These are phyloP conservation scores for Dactylis glomerata DNA, from an alignment of 176 grass and related monocot species.

Conservation along the genomic window DNA sequence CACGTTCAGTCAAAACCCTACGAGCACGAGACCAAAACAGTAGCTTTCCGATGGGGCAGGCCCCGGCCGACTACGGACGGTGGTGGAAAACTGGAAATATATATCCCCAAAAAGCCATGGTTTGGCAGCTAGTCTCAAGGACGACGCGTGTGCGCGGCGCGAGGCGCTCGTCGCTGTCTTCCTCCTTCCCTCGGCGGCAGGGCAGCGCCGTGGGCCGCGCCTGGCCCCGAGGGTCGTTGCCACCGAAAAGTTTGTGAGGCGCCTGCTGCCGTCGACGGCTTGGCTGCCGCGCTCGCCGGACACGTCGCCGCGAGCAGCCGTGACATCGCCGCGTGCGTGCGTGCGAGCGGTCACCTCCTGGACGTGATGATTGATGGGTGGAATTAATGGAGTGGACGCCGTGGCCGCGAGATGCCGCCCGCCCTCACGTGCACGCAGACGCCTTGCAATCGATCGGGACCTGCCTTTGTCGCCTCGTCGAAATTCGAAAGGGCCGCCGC, in stretches of 20 bases:
- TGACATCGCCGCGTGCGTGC: not conserved
- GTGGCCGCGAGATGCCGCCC: too few species aligned
- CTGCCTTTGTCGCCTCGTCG: too few species aligned
- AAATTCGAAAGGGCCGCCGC: too few species aligned
- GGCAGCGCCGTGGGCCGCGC: conserved; percentile 32
- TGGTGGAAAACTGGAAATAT: too few species aligned
- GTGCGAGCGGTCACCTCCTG: not conserved
- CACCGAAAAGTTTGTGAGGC: conserved; percentile 17
- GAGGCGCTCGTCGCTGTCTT: conserved; percentile 2
- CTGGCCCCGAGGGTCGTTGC: conserved; percentile 25
- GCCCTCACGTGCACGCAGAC: not conserved
- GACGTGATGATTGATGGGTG: not conserved
- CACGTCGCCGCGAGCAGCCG: not conserved
- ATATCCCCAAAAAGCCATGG: conserved; percentile 23
- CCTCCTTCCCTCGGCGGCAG: conserved; percentile 36
- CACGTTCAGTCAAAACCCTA: conserved; percentile 1
- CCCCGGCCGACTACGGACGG: not conserved
- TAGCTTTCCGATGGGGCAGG: conserved; percentile 21
- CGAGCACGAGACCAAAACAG: not conserved
- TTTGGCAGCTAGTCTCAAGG: conserved; percentile 9
- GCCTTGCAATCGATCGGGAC: too few species aligned
- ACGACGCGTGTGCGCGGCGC: conserved; percentile 5
- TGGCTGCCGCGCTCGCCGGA: not conserved
- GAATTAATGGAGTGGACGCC: too few species aligned
- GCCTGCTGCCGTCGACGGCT: not conserved